Percentiles rank a stretch among this genome's conserved stretches.
These are phyloP conservation scores for Calonectria naviculata DNA, from an alignment of 2,329 filamentous ascomycete genomes.

Conservation along the genomic window DNA sequence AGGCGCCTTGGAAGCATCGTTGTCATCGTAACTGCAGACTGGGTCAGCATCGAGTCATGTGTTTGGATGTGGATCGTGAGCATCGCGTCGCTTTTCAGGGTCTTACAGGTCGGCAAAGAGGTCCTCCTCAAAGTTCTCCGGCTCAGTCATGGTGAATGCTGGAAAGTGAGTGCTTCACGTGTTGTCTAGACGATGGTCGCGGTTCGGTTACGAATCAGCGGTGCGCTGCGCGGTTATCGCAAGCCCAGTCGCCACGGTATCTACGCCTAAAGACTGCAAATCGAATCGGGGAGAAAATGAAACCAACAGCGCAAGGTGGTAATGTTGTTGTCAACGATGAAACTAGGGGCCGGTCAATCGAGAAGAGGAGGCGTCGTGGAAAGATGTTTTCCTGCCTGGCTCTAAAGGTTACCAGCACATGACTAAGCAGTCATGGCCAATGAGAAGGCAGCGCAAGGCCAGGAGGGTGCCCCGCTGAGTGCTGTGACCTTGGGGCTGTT, in stretches of 20 bases:
- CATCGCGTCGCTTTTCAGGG: neutral
- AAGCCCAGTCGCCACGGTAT: neutral
- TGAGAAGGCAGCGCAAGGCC: conserved; percentile 20
- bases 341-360: conserved; percentile 20
- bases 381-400: conserved; percentile 31
- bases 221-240: conserved; percentile 10
- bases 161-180: neutral
- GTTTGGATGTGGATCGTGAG: neutral
- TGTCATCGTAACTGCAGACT: conserved; percentile 71
- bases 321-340: conserved; percentile 48
- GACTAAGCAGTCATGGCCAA: conserved; percentile 36
- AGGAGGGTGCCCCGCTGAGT: conserved; percentile 7
- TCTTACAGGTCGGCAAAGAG: conserved; percentile 94
- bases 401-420: conserved; percentile 23
- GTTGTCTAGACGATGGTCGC: conserved; percentile 6
- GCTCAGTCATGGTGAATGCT: conserved; percentile 73
- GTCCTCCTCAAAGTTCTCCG: conserved; percentile 89
- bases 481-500: conserved; percentile 6
- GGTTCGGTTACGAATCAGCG: neutral
- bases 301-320: conserved; percentile 1
- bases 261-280: conserved; percentile 6
- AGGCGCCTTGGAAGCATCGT: conserved; percentile 58
- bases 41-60: conserved; percentile 13
- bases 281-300: neutral
- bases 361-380: conserved; percentile 31